phyloP scores from a whole-genome alignment of 2,329 filamentous ascomycete species.

The Xylogone sp. region DNA sequence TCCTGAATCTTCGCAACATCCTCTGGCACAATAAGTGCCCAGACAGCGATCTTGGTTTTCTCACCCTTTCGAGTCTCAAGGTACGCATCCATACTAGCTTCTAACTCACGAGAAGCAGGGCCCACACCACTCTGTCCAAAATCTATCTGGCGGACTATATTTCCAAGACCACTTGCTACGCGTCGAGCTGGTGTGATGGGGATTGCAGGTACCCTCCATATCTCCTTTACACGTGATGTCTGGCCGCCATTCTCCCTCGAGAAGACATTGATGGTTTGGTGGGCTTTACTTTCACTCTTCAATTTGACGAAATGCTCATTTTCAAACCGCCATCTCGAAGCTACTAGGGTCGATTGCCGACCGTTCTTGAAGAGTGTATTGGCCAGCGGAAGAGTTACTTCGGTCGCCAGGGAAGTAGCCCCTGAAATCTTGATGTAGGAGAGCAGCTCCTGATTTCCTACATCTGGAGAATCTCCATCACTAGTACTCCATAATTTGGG shows the following conservation, averaged over 20 bases:
- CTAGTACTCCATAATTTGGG: slow-evolving; percentile 43
- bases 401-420: background rate
- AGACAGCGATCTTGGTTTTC: slow-evolving; percentile 56
- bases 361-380: slow-evolving; percentile 77
- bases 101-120: slow-evolving; percentile 70
- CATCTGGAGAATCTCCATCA: background rate
- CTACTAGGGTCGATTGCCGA: slow-evolving; percentile 53
- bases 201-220: slow-evolving; percentile 46
- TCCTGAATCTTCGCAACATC: slow-evolving; percentile 6
- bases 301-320: slow-evolving; percentile 7
- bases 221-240: background rate
- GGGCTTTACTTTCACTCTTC: slow-evolving; percentile 9
- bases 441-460: slow-evolving; percentile 5
- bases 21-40: slow-evolving; percentile 65
- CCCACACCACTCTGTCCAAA: slow-evolving; percentile 37
- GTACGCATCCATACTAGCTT: slow-evolving; percentile 57
- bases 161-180: slow-evolving; percentile 67
- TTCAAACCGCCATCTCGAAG: slow-evolving; percentile 34
- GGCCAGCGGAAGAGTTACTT: slow-evolving; percentile 57
- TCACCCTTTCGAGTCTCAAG: slow-evolving; percentile 35
- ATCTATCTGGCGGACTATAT: slow-evolving; percentile 67
- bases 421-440: slow-evolving; percentile 20
- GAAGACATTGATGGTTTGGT: slow-evolving; percentile 15
- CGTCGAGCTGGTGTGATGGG: slow-evolving; percentile 60
- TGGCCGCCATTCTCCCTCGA: slow-evolving; percentile 6